Evolutionary conservation across 129 eudicot species (phyloP).

Genomic region (Lactuca sativa): DNA sequence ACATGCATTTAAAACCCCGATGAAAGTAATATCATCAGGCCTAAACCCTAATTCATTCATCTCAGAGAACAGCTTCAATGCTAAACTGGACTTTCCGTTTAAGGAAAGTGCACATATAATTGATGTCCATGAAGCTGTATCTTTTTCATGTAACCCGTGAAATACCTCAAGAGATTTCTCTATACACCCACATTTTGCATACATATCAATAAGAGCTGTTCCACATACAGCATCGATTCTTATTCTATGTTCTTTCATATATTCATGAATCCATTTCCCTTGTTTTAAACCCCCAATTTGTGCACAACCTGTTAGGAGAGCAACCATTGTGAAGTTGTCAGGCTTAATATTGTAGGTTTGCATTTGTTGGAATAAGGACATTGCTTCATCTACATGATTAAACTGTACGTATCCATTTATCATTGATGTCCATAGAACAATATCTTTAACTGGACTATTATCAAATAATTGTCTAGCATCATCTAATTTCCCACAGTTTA

Average conservation of each 20-base stretch:
- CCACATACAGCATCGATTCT: constrained; percentile 54
- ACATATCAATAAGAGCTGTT: constrained; percentile 78
- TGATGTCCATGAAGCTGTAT: constrained; percentile 71
- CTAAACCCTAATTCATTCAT: constrained; percentile 47
- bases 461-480: constrained; percentile 62
- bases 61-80: constrained; percentile 46
- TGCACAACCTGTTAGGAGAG: constrained; percentile 76
- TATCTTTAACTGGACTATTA: constrained; percentile 55
- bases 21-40: constrained; percentile 73
- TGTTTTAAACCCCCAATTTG: constrained; percentile 65
- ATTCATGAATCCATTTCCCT: constrained; percentile 70
- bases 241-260: constrained; percentile 48
- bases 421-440: constrained; percentile 77
- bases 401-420: constrained; percentile 76
- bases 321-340: constrained; percentile 59
- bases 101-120: constrained; percentile 62
- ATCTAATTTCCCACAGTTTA: constrained; percentile 51
- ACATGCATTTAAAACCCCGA: constrained; percentile 65
- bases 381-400: constrained; percentile 58
- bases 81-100: constrained; percentile 48
- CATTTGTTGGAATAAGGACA: constrained; percentile 52
- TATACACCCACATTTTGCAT: constrained; percentile 65
- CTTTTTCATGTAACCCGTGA: constrained; percentile 41
- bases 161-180: constrained; percentile 61
- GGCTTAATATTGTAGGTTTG: constrained; percentile 48